Evolutionary conservation across 768 basidiomycete species (phyloP).

Genomic region (Tylopilus vinaceipallidus): DNA sequence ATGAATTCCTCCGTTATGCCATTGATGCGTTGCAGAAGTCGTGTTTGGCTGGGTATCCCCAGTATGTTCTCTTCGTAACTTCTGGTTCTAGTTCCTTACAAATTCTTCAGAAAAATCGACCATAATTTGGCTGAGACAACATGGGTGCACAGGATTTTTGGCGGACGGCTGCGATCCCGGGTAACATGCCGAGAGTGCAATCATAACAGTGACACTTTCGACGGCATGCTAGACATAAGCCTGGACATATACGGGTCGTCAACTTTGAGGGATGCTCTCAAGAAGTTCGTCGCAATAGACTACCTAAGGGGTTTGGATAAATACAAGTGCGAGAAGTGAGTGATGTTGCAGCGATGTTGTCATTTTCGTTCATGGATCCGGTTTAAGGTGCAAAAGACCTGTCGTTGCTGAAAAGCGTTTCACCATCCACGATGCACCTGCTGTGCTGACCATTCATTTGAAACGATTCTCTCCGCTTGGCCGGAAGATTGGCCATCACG

Average conservation of each 20-base stretch:
- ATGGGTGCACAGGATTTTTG: constrained; percentile 94
- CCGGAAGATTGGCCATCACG: constrained; percentile 73
- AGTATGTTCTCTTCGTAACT: constrained; percentile 45
- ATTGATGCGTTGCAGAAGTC: constrained; percentile 90
- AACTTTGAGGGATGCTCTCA: constrained; percentile 68
- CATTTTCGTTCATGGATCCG: constrained; percentile 6
- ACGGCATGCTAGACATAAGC: constrained; percentile 91
- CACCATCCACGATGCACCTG: constrained; percentile 82
- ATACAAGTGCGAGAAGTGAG: constrained; percentile 98
- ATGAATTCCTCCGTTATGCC: constrained; percentile 94
- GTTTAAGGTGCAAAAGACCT: constrained; percentile 80
- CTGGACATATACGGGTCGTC: constrained; percentile 75
- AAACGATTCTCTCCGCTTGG: constrained; percentile 94
- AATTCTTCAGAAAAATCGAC: constrained; percentile 57
- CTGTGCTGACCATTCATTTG: constrained; percentile 87
- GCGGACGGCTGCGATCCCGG: constrained; percentile 86
- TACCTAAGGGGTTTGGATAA: constrained; percentile 87
- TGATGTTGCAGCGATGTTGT: constrained; percentile 12
- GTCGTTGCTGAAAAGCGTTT: constrained; percentile 91
- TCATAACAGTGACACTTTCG: constrained; percentile 93
- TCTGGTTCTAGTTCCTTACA: constrained; percentile 11
- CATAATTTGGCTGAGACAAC: constrained; percentile 77
- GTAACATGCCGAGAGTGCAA: constrained; percentile 82
- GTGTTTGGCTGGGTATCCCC: constrained; percentile 66
- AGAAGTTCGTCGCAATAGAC: constrained; percentile 80